A percentile compares a stretch with the other conserved stretches of the same genome.
phyloP scores from a whole-genome alignment of 805 yeast species.

The Candida ovalis region DNA sequence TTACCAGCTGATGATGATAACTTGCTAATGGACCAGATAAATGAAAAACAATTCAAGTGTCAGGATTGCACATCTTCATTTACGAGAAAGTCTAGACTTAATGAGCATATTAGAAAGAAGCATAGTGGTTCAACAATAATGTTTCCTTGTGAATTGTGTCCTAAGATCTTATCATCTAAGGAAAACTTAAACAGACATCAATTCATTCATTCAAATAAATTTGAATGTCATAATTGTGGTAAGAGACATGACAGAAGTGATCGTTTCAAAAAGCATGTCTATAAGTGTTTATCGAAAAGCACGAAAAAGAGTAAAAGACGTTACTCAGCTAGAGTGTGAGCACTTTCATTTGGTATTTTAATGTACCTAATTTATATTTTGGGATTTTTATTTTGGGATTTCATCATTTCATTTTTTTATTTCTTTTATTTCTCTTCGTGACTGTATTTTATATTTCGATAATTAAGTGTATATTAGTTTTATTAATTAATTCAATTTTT shows the following conservation, averaged over 20 bases:
- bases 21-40: not conserved
- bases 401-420: not conserved
- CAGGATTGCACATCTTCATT: constrained; percentile 20
- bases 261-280: constrained; percentile 21
- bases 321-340: constrained; percentile 1
- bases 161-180: constrained; percentile 18
- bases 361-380: not conserved
- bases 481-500: too few species aligned
- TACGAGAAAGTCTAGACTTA: constrained; percentile 26
- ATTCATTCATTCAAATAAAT: constrained; percentile 28
- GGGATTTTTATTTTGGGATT: not conserved
- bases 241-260: constrained; percentile 25
- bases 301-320: not conserved
- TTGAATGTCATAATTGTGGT: constrained; percentile 21
- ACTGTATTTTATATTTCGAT: too few species aligned
- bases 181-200: constrained; percentile 28
- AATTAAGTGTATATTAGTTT: too few species aligned
- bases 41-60: not conserved
- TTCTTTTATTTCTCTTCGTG: not conserved
- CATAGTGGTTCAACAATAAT: constrained; percentile 19
- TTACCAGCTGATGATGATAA: too few species aligned
- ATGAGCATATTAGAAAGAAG: constrained; percentile 22
- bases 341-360: not conserved
- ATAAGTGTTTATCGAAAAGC: constrained; percentile 11
- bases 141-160: constrained; percentile 21